phyloP scores from a whole-genome alignment of 73 alveolate species.

The Paramecium octaurelia region DNA sequence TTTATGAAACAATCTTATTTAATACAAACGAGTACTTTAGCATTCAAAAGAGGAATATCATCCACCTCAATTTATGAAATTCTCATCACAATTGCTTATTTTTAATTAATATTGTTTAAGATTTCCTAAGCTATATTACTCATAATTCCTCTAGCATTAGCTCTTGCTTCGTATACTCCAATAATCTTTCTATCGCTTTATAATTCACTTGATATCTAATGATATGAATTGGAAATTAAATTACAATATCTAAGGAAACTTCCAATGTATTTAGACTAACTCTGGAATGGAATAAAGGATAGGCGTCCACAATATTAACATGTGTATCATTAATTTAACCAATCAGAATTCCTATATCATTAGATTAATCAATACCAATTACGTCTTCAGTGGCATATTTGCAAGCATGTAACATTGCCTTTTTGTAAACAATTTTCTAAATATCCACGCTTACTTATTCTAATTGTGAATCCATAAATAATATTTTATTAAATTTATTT shows the following conservation, averaged over 20 bases:
- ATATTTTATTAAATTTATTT: neutral
- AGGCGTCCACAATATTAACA: neutral
- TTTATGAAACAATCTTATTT: neutral
- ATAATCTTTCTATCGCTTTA: neutral
- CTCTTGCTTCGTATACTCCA: conserved; percentile 50
- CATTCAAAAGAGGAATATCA: neutral
- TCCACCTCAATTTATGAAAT: conserved; percentile 2
- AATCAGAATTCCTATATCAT: neutral
- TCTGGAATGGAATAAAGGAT: conserved; percentile 13
- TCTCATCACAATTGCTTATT: neutral
- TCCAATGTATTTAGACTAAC: neutral
- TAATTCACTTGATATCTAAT: neutral
- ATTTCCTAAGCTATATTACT: neutral
- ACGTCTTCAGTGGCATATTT: conserved; percentile 40
- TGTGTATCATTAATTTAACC: neutral
- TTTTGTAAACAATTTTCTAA: neutral
- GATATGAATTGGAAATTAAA: neutral
- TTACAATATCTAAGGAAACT: neutral
- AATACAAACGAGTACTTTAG: neutral
- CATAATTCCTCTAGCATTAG: neutral
- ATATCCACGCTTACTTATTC: neutral
- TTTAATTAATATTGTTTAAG: neutral
- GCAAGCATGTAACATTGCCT: conserved; percentile 19
- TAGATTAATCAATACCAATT: neutral
- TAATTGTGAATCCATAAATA: conserved; percentile 20